Base-by-base conservation (phyloP, 306 rosid genomes). In the Lotus japonicus region DNA sequence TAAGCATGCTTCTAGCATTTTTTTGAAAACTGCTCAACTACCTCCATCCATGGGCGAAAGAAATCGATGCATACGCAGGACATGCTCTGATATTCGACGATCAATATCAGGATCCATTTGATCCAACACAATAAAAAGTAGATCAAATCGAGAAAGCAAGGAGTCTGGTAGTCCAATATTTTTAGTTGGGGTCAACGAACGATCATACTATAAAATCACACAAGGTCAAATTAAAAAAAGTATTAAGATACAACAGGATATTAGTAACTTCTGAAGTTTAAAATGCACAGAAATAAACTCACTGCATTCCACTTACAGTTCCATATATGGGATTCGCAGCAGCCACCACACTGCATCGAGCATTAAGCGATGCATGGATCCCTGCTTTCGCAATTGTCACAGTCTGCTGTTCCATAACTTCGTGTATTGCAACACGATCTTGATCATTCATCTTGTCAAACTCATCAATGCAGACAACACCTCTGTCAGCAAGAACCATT, bases 21-120 rank as follows among this genome's bases (percentile, higher is more conserved):
- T 46, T 26, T 1, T 49, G 23, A 76, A 78, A 56, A 73, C 66
- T 46, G 75, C 57, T 71, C 9, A 51, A 60, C 23, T 84, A 90
- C 99, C 97, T 83, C 99, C 96, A 78, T 85, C 91, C 58, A 79
- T 44, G 28, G 86, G 84, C 75, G 99, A 88, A 60, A 88, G 97
- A 63, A 15, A 94, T 33, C 95, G 86, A 76, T 94, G 99, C 99
- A 94, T 94, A 16, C 99, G 99, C 84, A 94, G 69, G 44, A 94
- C 99, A 45, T 94, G 99, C 80, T 94, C 97, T 6, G 97, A 80
- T 78, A 94, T 91, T 9, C 80, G 81, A 33, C 92, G 95, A 71
- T 94, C 99, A 79, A 94, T 94, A 78, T 90, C 97, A 74, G 99
- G 95, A 83, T 94, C 97, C 99, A 94, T 94, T 90, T 94, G 99